Conservation (phyloP, 2,329 filamentous ascomycete species). For the Claviceps africana region DNA sequence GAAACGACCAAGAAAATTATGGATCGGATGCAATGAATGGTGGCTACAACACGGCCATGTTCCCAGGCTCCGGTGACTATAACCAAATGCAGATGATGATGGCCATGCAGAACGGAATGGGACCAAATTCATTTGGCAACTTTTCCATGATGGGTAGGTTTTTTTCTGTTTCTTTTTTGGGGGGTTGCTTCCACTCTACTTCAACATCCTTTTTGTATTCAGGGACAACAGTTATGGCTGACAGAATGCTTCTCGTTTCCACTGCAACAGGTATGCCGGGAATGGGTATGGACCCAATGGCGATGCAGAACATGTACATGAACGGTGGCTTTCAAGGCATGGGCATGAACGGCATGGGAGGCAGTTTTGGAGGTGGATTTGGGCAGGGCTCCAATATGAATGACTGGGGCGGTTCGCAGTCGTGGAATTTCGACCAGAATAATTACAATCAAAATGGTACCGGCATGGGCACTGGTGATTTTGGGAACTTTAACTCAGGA, state of each 20-base stretch:
- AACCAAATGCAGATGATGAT: constrained; percentile 73
- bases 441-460: constrained; percentile 79
- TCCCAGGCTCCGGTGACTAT: constrained; percentile 48
- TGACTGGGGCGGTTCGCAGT: constrained; percentile 69
- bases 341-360: constrained; percentile 67
- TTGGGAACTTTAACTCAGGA: constrained; percentile 64
- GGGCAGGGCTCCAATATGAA: constrained; percentile 56
- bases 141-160: constrained; percentile 80
- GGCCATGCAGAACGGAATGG: constrained; percentile 58
- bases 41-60: constrained; percentile 42
- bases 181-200: not conserved
- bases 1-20: constrained; percentile 19
- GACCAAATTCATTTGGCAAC: constrained; percentile 36
- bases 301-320: constrained; percentile 66
- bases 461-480: constrained; percentile 69
- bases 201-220: not conserved
- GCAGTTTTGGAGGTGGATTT: constrained; percentile 47
- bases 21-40: constrained; percentile 28
- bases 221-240: not conserved
- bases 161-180: not conserved
- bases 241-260: constrained; percentile 14
- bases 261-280: constrained; percentile 51
- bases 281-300: constrained; percentile 74
- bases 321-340: constrained; percentile 66
- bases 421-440: constrained; percentile 77